Evolutionary conservation across 768 basidiomycete species (phyloP), one percentile per base, ranked within the genome.

Genomic region (Austroboletus festivus): DNA sequence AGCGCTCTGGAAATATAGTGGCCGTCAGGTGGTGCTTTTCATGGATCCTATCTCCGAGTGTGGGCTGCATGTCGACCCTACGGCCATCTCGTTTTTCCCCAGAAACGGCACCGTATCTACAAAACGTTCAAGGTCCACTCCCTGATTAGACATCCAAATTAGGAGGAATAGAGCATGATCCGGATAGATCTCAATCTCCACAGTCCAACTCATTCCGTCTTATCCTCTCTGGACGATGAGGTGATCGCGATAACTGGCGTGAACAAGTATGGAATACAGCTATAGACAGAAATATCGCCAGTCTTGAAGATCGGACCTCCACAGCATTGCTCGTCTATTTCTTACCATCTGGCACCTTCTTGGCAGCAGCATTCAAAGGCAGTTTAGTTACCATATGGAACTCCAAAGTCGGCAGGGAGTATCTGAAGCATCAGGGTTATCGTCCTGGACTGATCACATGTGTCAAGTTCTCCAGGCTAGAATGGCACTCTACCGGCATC

Each of bases 211-310:
- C n/a, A 33, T 16, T 56, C 58, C 9, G 46, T 53, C 19, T 47
- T 23, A 12, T 56, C 52, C 55, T 58, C 51, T 22, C 56, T 48
- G 18, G 46, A 31, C n/a, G 51, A 54, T 11, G 21, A 31, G 15
- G 18, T 46, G 2, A 26, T 49, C 21, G 58, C 53, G 3, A 53
- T 54, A 5, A 50, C 50, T 4, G 49, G 38, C 11, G 31, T 10
- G n/a, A 33, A 48, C 58, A 49, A 13, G 2, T 60, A 12, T 59
- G 58, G 58, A 53, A 51, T 21, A 24, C 42, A 18, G 31, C 51
- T 18, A 53, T 52, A 3, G 51, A 52, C 5, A 46, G 37, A 6
- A 54, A 54, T 20, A 19, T 58, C 2, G 51, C 57, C 2, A 51
- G 46, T 10, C 42, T 58, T 9, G 57, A 54, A 22, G 41, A 50